Evolutionary conservation across 106 monocot genomes (phyloP).

Genomic region (Apostasia ramifera): DNA sequence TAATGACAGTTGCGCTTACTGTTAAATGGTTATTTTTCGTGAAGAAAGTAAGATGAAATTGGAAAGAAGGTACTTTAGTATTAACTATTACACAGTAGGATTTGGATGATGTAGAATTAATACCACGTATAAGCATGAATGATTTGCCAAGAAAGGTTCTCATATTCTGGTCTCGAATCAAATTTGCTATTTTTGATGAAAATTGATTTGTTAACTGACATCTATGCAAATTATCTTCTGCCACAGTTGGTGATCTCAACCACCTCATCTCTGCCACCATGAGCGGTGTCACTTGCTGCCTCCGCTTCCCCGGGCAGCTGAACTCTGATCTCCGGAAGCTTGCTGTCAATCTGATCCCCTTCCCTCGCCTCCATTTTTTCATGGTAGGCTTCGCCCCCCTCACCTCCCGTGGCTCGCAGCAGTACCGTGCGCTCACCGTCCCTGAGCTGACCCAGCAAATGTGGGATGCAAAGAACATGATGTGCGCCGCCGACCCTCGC

Average conservation of each 20-base stretch:
- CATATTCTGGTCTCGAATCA: not conserved
- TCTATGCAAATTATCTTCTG: not conserved
- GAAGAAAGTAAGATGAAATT: no score
- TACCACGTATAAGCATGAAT: no score
- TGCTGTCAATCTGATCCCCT: conserved; percentile 22
- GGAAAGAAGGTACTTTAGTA: no score
- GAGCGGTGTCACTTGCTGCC: conserved; percentile 20
- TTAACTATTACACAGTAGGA: no score
- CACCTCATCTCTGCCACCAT: conserved; percentile 17
- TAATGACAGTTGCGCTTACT: no score
- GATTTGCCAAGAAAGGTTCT: no score
- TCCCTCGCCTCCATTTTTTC: conserved; percentile 25
- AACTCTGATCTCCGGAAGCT: conserved; percentile 22
- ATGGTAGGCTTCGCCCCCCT: conserved; percentile 24
- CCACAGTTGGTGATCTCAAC: conserved; percentile 20
- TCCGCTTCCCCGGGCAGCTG: conserved; percentile 18
- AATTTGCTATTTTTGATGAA: not conserved
- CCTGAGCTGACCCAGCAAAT: conserved; percentile 56
- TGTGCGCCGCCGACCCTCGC: conserved; percentile 45
- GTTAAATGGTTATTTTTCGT: no score
- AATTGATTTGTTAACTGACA: not conserved
- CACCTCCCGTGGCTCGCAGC: conserved; percentile 25
- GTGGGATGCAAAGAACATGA: conserved; percentile 53
- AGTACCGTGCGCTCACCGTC: conserved; percentile 48
- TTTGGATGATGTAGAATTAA: no score